Evolutionary conservation across 2,329 filamentous ascomycete species (phyloP).

Genomic region (Diplodia intermedia): DNA sequence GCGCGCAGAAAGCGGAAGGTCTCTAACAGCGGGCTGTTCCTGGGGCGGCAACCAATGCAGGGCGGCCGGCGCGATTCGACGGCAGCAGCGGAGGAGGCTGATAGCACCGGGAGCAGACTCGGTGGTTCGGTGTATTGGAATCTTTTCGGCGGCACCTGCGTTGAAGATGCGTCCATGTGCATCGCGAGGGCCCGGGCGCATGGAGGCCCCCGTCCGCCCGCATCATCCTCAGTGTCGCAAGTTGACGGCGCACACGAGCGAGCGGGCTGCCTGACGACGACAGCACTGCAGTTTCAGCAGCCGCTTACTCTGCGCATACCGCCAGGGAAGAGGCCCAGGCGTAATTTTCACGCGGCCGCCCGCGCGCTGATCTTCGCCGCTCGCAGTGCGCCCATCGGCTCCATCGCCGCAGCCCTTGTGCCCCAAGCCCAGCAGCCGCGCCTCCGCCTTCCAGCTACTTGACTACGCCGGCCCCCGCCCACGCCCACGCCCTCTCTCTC

Average conservation of each 20-base stretch:
- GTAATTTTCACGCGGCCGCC: not conserved
- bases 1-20: constrained; percentile 23
- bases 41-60: not conserved
- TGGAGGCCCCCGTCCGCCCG: not conserved
- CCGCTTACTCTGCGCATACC: not conserved
- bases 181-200: constrained; percentile 20
- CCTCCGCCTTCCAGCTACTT: constrained; percentile 23
- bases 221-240: constrained; percentile 16
- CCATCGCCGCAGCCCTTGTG: constrained; percentile 3
- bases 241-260: constrained; percentile 12
- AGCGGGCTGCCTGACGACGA: constrained; percentile 22
- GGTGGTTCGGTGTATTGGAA: constrained; percentile 5
- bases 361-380: constrained; percentile 26
- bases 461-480: constrained; percentile 3
- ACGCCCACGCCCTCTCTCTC: constrained; percentile 1
- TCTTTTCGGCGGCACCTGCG: constrained; percentile 17
- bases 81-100: not conserved
- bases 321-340: not conserved
- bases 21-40: constrained; percentile 11
- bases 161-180: not conserved
- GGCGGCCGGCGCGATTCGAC: too few species aligned
- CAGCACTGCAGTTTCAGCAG: constrained; percentile 20
- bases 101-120: constrained; percentile 1
- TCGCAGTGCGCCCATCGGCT: constrained; percentile 17
- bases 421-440: constrained; percentile 14